phyloP scores from a whole-genome alignment of 2,329 filamentous ascomycete species.

The Dothistroma septosporum region DNA sequence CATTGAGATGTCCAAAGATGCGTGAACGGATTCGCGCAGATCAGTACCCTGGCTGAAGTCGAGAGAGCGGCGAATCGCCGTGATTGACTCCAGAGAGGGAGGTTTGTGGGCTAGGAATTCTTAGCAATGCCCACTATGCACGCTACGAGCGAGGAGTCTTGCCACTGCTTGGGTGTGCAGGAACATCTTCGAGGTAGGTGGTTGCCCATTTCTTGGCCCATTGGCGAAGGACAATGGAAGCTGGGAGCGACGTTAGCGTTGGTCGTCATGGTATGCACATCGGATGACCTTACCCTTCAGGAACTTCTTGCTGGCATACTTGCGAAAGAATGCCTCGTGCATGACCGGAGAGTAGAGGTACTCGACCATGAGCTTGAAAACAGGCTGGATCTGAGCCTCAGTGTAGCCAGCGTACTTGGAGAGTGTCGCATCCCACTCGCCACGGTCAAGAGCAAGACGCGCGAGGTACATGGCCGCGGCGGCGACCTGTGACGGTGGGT shows the following conservation, averaged over 20 bases:
- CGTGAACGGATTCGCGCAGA: constrained; percentile 11
- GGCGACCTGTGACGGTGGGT: constrained; percentile 82
- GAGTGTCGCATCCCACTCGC: constrained; percentile 86
- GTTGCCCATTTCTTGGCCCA: constrained; percentile 68
- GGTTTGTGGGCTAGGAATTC: constrained; percentile 10
- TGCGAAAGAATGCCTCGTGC: constrained; percentile 99
- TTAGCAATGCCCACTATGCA: constrained; percentile 16
- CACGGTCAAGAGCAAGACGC: constrained; percentile 82
- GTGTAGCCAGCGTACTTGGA: constrained; percentile 89
- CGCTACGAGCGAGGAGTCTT: constrained; percentile 33
- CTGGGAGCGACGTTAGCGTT: constrained; percentile 46
- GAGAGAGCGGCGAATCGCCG: constrained; percentile 15
- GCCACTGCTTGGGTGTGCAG: constrained; percentile 27
- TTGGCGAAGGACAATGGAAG: constrained; percentile 82
- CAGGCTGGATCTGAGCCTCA: constrained; percentile 87
- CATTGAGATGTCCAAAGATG: constrained; percentile 15
- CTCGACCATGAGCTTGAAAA: constrained; percentile 92
- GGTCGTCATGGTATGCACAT: constrained; percentile 25
- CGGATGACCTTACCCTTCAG: constrained; percentile 72
- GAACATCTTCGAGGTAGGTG: constrained; percentile 32
- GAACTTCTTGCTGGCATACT: constrained; percentile 99
- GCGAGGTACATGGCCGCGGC: constrained; percentile 94
- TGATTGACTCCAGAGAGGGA: constrained; percentile 8
- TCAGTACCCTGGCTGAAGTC: constrained; percentile 9
- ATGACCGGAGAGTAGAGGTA: constrained; percentile 86